Percentiles rank a stretch among this genome's conserved stretches.
Evolutionary conservation across 441 rosid species (phyloP).

Genomic region (Populus tomentosa): DNA sequence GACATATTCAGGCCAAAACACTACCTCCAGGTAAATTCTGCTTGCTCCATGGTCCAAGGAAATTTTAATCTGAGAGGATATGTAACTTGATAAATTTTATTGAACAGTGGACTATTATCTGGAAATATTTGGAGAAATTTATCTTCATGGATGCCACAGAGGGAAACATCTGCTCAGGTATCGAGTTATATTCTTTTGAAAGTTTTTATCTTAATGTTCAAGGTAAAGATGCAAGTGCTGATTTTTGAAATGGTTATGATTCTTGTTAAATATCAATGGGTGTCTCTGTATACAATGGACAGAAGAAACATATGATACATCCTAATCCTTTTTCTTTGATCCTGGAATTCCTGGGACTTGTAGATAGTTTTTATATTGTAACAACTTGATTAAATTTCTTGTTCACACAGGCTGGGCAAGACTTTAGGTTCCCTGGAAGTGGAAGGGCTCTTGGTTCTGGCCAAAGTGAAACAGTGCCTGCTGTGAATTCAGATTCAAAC

Average conservation of each 20-base stretch:
- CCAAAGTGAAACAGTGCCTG: conserved; percentile 35
- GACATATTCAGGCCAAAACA: conserved; percentile 54
- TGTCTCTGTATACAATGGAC: not conserved
- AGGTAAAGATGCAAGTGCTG: not conserved
- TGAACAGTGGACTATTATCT: conserved; percentile 62
- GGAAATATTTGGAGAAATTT: conserved; percentile 83
- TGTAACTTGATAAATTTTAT: conserved; percentile 16
- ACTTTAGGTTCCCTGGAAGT: conserved; percentile 72
- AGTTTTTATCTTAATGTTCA: conserved; percentile 1
- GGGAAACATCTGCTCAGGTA: conserved; percentile 73
- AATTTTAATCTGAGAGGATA: conserved; percentile 4
- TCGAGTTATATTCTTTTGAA: conserved; percentile 4
- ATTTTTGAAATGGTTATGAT: not conserved
- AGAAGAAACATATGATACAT: not conserved
- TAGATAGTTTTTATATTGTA: not conserved
- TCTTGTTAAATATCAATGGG: not conserved
- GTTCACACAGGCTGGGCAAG: conserved; percentile 51
- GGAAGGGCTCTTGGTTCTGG: conserved; percentile 64
- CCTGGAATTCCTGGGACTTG: not conserved
- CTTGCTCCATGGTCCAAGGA: conserved; percentile 3
- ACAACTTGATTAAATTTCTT: not conserved
- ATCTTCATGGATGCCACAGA: conserved; percentile 83
- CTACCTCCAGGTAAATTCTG: conserved; percentile 51
- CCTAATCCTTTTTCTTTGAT: not conserved
- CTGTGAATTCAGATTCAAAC: conserved; percentile 57